Base-by-base conservation (phyloP, 108 stramenopile genomes). In the Skeletonema marinoi region DNA sequence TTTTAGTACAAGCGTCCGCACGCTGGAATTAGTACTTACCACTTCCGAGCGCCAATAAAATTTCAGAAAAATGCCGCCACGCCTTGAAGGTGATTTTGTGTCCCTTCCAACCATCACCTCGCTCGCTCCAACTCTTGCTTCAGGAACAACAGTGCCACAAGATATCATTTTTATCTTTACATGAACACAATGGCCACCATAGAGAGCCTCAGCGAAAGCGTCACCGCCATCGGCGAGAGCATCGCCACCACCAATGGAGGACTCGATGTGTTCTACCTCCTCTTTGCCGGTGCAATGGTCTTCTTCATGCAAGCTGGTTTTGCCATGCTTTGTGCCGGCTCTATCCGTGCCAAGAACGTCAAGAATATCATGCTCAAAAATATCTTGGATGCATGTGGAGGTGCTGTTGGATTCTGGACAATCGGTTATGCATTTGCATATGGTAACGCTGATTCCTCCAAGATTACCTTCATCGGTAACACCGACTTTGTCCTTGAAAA, bases 231-330 rank as follows among this genome's bases (percentile, higher is more conserved):
- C 3, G 17, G 13, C 5, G 19, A n/a, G 17, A 42, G 1, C 3
- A 51, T 51, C 17, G 50, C 4, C 10, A 51, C n/a, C 17, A 74
- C 51, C 12, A 60, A 42, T n/a, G 14, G 4, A n/a, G 81, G 81
- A 6, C 60, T 82, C 51, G 58, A 83, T 50, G 29, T 58, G 17
- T 83, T 83, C 60, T 83, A 63, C 61, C 66, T 78, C 63, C 75
- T 81, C 63, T 77, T 81, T 36, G 69, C 75, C 14, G 73, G 74
- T 4, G 31, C 77, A 6, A 64, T 89, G 25, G 88, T 90, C 42
- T 91, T 91, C 85, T 68, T 83, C 63, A 88, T 89, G 87, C 91
- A 90, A 73, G 71, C 77, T 19, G 96, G 96, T 1, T 96, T 96
- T 75, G 91, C 92, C 54, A 89, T 96, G 92, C 82, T 92, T 25